Evolutionary conservation across 2,329 filamentous ascomycete species (phyloP).

Genomic region (Cercospora sp.): DNA sequence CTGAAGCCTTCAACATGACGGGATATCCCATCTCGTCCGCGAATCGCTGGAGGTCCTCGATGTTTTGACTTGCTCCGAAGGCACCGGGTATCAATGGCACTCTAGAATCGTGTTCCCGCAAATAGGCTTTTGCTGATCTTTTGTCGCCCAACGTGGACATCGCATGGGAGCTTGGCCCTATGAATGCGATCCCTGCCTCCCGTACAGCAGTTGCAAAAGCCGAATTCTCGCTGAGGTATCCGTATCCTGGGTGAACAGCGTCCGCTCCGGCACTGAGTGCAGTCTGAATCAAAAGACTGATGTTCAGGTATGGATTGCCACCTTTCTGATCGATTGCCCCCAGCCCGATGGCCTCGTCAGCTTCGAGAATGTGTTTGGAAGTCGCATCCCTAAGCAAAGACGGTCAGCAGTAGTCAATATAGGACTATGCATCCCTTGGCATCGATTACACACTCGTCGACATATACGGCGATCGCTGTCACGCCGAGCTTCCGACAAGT

Average conservation of each 20-base stretch:
- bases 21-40: not conserved
- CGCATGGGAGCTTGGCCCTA: constrained; percentile 37
- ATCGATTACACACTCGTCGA: not conserved
- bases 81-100: constrained; percentile 34
- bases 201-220: not conserved
- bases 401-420: not conserved
- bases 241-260: not conserved
- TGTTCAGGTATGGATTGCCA: not conserved
- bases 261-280: not conserved
- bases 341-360: not conserved
- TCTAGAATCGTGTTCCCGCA: constrained; percentile 31
- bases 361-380: not conserved
- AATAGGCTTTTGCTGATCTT: constrained; percentile 32
- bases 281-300: not conserved
- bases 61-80: not conserved
- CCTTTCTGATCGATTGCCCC: not conserved
- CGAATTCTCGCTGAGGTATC: not conserved
- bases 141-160: constrained; percentile 42
- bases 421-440: not conserved
- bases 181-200: not conserved
- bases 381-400: not conserved
- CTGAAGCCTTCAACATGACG: not conserved
- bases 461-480: not conserved
- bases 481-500: not conserved
- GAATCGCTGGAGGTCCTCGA: not conserved